Conservation (phyloP, 352 stramenopile species). For the Phytophthora kernoviae region DNA sequence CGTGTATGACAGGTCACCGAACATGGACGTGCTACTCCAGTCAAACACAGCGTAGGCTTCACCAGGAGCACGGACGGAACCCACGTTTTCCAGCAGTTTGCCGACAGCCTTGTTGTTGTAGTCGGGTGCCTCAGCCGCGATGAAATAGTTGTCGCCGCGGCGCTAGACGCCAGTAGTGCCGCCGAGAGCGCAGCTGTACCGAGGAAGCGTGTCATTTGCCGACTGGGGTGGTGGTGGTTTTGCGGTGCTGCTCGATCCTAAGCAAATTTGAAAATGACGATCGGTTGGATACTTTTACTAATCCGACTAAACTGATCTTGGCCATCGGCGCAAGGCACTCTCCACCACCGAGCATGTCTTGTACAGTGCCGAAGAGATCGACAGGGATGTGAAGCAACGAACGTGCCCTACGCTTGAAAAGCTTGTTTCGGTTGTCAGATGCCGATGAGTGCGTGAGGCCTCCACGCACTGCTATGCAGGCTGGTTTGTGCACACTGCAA, state of each 20-base stretch:
- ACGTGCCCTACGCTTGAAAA: no score
- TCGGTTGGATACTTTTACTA: neutral
- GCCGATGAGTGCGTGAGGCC: no score
- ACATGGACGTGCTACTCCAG: slow-evolving; percentile 58
- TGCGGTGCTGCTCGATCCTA: neutral
- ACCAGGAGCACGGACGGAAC: slow-evolving; percentile 16
- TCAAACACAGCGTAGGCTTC: slow-evolving; percentile 46
- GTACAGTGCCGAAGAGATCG: no score
- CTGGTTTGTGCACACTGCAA: no score
- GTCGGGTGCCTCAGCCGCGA: slow-evolving; percentile 37
- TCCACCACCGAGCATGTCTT: no score
- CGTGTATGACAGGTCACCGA: slow-evolving; percentile 52
- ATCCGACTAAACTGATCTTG: no score
- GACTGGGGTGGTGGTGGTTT: neutral
- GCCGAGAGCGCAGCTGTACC: slow-evolving; percentile 8
- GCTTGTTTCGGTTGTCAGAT: no score
- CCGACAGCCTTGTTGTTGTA: slow-evolving; percentile 47
- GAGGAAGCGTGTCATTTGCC: neutral
- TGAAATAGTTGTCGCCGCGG: slow-evolving; percentile 27
- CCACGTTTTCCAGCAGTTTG: slow-evolving; percentile 30
- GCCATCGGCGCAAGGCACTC: no score
- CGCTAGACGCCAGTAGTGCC: slow-evolving; percentile 3
- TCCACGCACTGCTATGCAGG: no score
- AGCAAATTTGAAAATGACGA: neutral
- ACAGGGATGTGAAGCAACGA: no score